Base-by-base conservation (phyloP, 2,329 filamentous ascomycete genomes). In the Onygenales sp. region DNA sequence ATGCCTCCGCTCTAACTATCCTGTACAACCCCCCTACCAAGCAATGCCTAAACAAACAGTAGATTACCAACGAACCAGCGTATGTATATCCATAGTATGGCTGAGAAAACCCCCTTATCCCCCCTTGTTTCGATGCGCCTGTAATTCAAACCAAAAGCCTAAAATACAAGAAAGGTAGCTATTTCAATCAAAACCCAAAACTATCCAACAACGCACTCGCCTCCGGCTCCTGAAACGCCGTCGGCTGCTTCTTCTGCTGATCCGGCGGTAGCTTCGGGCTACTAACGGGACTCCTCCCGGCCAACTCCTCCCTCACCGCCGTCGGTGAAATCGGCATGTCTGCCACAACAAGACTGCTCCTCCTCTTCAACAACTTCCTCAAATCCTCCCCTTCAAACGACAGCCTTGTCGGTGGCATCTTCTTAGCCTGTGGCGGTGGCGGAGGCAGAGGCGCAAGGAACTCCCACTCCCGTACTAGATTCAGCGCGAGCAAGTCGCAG, bases 171-270 rank as follows among this genome's bases (percentile, higher is more conserved):
- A 39, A 32, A 13, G 27, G 32, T 27, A 32, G 6, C 31, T 11
- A 37, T 5, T 49, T n/a, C 3, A 32, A 17, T 68, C 70, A 97
- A 66, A 97, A 93, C 1, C 92, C 92, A 78, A 97, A 97, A 67
- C 82, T 91, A 75, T 97, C 92, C 62, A 97, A 76, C 64, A 98
- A 71, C 55, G 88, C 92, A 66, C 82, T 88, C 32, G 87, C 80
- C 72, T 95, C 90, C n/a, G 93, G 93, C 69, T 98, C 93, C 62
- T 94, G 80, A 67, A 97, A 97, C 57, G 85, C 83, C 17, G 86
- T 89, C 1, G 89, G 83, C 13, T 84, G 78, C 11, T 80, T 77
- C 62, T 85, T 79, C 56, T 74, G 70, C 61, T 71, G 70, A 59
- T 68, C 64, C 34, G 63, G 58, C 31, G 70, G 62, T 27, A 27